Evolutionary conservation across 371 early-diverging fungal species (phyloP).

Genomic region (Mortierella sp.): DNA sequence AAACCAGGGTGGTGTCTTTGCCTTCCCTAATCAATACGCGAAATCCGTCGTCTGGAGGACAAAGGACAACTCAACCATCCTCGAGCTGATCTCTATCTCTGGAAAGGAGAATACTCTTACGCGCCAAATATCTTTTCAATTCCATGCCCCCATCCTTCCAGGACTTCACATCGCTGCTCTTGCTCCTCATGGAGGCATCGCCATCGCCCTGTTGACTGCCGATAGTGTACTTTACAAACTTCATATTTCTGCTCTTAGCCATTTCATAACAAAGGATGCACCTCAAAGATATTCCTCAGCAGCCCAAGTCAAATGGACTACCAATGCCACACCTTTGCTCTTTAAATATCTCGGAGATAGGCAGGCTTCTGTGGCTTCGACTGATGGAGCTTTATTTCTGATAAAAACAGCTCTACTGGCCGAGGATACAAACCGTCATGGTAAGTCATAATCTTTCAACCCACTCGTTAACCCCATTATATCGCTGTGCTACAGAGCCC

Average conservation of each 20-base stretch:
- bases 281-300: slow-evolving; percentile 31
- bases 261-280: slow-evolving; percentile 22
- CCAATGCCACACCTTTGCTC: slow-evolving; percentile 14
- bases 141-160: slow-evolving; percentile 47
- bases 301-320: slow-evolving; percentile 31
- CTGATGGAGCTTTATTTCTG: slow-evolving; percentile 29
- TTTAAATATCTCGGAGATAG: slow-evolving; percentile 45
- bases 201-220: slow-evolving; percentile 34
- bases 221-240: slow-evolving; percentile 48
- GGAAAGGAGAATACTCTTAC: slow-evolving; percentile 45
- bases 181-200: slow-evolving; percentile 33
- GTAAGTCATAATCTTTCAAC: slow-evolving; percentile 21
- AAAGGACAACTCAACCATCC: slow-evolving; percentile 29
- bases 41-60: slow-evolving; percentile 56
- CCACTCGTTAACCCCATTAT: no score
- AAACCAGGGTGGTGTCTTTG: slow-evolving; percentile 48
- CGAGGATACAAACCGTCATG: slow-evolving; percentile 34
- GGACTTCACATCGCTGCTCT: slow-evolving; percentile 42
- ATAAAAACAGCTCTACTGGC: slow-evolving; percentile 34
- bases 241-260: slow-evolving; percentile 32
- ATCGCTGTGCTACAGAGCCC: no score
- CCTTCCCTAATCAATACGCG: slow-evolving; percentile 35
- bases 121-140: slow-evolving; percentile 42
- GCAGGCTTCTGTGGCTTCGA: slow-evolving; percentile 28
- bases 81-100: slow-evolving; percentile 45